Conservation (phyloP, 257 asterid genomes). For the Craterostigma plantagineum region DNA sequence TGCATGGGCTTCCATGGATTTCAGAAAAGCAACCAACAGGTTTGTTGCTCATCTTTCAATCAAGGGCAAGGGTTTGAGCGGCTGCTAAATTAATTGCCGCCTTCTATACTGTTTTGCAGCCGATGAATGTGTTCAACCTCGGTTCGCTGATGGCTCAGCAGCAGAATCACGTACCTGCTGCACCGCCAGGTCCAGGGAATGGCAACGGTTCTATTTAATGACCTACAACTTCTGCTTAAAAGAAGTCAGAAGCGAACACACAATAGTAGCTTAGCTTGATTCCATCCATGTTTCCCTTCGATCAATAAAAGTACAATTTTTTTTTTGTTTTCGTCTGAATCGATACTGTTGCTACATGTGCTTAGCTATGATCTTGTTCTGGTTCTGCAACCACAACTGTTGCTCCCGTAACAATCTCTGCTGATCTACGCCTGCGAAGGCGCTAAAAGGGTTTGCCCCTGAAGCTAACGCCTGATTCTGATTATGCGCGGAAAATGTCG, state of each 20-base stretch:
- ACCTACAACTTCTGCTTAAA: too few species aligned
- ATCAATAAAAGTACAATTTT: too few species aligned
- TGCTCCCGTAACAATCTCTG: conserved; percentile 19
- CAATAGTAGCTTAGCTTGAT: too few species aligned
- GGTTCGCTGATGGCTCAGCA: neutral
- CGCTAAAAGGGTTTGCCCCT: conserved; percentile 15
- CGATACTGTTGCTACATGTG: conserved; percentile 7
- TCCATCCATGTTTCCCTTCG: too few species aligned
- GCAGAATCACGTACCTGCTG: too few species aligned
- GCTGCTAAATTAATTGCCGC: too few species aligned
- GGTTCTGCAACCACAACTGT: conserved; percentile 36
- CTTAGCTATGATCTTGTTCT: conserved; percentile 36
- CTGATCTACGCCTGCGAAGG: conserved; percentile 10
- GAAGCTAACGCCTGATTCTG: neutral
- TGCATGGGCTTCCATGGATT: neutral
- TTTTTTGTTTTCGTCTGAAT: too few species aligned
- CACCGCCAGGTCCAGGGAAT: too few species aligned
- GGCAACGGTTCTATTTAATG: too few species aligned
- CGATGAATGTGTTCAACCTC: neutral
- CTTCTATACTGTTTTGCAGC: neutral
- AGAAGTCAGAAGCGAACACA: too few species aligned
- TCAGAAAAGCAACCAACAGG: neutral
- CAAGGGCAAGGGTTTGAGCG: neutral
- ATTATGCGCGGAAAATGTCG: conserved; percentile 17
- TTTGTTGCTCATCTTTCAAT: neutral